These are phyloP conservation scores for Camellia granthamiana DNA, from an alignment of 148 eudicot species.

Conservation along the genomic window DNA sequence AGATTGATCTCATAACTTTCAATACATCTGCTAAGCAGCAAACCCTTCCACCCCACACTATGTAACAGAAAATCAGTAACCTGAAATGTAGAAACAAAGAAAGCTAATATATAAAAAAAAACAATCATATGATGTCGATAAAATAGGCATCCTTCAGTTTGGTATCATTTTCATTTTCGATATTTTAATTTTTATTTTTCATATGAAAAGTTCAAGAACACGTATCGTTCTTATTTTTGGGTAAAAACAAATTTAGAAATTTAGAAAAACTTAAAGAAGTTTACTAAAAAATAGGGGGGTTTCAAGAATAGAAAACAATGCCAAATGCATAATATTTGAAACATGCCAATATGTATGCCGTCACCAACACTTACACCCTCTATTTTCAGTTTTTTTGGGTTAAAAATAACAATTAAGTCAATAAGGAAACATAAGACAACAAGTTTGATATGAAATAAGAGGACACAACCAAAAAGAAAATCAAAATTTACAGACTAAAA, in stretches of 20 bases:
- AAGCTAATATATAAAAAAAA: background rate
- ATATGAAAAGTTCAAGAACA: no score
- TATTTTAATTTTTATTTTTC: no score
- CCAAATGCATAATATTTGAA: no score
- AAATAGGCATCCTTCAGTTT: background rate
- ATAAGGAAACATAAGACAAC: no score
- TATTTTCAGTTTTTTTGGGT: background rate
- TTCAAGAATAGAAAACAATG: no score
- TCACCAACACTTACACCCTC: background rate
- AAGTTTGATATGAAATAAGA: no score
- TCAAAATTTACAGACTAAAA: background rate
- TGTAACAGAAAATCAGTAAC: conserved; percentile 10
- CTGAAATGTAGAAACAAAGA: conserved; percentile 10
- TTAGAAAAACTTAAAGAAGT: no score
- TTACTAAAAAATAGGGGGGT: no score
- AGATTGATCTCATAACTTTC: conserved; percentile 41
- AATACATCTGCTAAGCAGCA: conserved; percentile 18
- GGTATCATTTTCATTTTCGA: no score
- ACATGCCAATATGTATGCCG: background rate
- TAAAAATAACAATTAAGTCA: background rate
- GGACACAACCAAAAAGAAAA: no score
- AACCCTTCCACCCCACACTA: conserved; percentile 9
- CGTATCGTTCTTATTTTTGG: no score
- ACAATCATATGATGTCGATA: background rate
- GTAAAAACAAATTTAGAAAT: no score